These are phyloP conservation scores for Pleurozium schreberi DNA, from an alignment of 225 moss, liverwort and hornwort species.

Conservation along the genomic window DNA sequence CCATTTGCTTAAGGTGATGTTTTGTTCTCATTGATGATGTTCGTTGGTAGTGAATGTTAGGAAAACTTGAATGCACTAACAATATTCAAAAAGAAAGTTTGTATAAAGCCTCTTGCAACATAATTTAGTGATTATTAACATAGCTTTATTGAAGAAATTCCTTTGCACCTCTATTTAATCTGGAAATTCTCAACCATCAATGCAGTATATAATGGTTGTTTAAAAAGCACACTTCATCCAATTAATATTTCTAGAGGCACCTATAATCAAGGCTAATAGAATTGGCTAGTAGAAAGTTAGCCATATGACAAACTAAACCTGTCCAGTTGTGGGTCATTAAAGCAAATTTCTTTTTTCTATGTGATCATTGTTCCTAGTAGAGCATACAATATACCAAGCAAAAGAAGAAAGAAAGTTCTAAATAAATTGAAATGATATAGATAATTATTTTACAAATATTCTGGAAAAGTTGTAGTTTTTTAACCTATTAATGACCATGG, in stretches of 20 bases:
- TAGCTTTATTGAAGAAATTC: fast-evolving
- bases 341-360: background rate
- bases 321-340: background rate
- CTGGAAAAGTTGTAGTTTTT: background rate
- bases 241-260: background rate
- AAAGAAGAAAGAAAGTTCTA: background rate
- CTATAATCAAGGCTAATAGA: background rate
- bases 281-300: too few relatives aligned
- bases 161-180: background rate
- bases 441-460: background rate
- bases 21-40: background rate
- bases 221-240: background rate
- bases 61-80: background rate
- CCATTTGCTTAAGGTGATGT: background rate
- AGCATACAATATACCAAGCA: too few relatives aligned
- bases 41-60: background rate
- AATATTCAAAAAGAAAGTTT: background rate
- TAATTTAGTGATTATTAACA: background rate
- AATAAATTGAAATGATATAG: background rate
- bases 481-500: too few relatives aligned
- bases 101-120: background rate
- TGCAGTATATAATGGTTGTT: background rate
- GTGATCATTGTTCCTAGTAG: background rate
- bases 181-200: background rate
- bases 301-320: background rate